Evolutionary conservation across 192 early-diverging fungal genomes (phyloP).

Genomic region (Coemansia interrupta): DNA sequence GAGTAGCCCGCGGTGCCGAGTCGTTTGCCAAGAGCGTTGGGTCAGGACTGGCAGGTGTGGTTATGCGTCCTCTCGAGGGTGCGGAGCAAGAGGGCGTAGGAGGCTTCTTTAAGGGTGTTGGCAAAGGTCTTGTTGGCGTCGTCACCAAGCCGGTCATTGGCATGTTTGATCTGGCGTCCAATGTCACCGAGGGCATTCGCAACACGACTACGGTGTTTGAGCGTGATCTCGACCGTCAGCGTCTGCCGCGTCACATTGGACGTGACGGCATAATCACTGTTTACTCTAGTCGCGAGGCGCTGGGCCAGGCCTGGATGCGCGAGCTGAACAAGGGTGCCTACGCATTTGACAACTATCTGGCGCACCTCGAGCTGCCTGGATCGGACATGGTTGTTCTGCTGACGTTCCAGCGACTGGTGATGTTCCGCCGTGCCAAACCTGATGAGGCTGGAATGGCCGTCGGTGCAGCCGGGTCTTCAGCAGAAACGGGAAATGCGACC

Average conservation of each 20-base stretch:
- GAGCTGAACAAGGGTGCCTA: constrained; percentile 72
- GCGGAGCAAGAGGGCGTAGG: constrained; percentile 83
- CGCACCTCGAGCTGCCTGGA: constrained; percentile 76
- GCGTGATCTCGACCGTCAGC: constrained; percentile 76
- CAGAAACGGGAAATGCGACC: constrained; percentile 33
- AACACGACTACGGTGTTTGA: constrained; percentile 92
- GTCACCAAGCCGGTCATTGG: constrained; percentile 96
- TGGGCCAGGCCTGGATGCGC: constrained; percentile 84
- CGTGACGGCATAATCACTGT: constrained; percentile 78
- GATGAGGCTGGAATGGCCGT: constrained; percentile 43
- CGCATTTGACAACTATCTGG: constrained; percentile 79
- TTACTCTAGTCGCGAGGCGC: constrained; percentile 71
- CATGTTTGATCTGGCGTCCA: constrained; percentile 90
- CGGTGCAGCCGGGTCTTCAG: constrained; percentile 39
- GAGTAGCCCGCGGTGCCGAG: constrained; percentile 81
- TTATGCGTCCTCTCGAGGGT: constrained; percentile 83
- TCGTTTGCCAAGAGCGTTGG: constrained; percentile 78
- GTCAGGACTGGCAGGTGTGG: constrained; percentile 86
- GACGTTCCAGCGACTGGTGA: constrained; percentile 72
- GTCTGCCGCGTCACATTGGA: constrained; percentile 81
- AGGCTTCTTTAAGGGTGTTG: constrained; percentile 94
- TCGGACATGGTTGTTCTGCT: constrained; percentile 85
- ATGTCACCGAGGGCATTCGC: constrained; percentile 88
- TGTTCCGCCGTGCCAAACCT: constrained; percentile 56
- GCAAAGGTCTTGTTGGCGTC: constrained; percentile 88